Evolutionary conservation across 257 asterid genomes (phyloP).

Genomic region (Anisodus tanguticus): DNA sequence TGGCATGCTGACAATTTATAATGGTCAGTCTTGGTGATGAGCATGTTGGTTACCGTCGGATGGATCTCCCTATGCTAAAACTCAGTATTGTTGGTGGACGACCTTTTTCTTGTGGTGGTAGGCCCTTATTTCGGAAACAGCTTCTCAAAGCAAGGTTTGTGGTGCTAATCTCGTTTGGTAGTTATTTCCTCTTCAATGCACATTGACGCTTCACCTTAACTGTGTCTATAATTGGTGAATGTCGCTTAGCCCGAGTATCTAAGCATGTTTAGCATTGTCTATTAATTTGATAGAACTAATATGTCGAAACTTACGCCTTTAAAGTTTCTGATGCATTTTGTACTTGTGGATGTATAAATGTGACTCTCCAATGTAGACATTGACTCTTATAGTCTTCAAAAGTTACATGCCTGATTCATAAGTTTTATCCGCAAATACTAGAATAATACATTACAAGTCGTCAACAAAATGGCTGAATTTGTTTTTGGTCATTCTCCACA

Average conservation of each 20-base stretch:
- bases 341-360: background rate
- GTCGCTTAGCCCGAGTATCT: background rate
- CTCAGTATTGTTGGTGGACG: slow-evolving; percentile 93
- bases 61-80: slow-evolving; percentile 66
- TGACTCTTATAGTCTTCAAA: background rate
- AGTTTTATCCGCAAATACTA: background rate
- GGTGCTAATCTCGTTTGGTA: slow-evolving; percentile 20
- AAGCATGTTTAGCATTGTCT: background rate
- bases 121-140: slow-evolving; percentile 51
- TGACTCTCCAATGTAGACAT: background rate
- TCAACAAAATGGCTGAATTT: slow-evolving; percentile 3
- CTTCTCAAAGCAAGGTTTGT: slow-evolving; percentile 78
- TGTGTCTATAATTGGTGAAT: background rate
- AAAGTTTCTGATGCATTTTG: background rate
- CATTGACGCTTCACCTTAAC: background rate
- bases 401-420: background rate
- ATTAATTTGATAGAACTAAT: background rate
- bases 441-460: background rate
- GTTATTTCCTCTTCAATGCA: slow-evolving; percentile 12
- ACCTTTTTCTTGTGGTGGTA: slow-evolving; percentile 93
- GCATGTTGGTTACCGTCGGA: slow-evolving; percentile 82
- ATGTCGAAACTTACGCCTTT: no score
- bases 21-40: slow-evolving; percentile 80
- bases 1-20: slow-evolving; percentile 30
- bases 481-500: background rate